Evolutionary conservation across 768 basidiomycete species (phyloP).

Genomic region (Tubosaeta brunneosetosa): DNA sequence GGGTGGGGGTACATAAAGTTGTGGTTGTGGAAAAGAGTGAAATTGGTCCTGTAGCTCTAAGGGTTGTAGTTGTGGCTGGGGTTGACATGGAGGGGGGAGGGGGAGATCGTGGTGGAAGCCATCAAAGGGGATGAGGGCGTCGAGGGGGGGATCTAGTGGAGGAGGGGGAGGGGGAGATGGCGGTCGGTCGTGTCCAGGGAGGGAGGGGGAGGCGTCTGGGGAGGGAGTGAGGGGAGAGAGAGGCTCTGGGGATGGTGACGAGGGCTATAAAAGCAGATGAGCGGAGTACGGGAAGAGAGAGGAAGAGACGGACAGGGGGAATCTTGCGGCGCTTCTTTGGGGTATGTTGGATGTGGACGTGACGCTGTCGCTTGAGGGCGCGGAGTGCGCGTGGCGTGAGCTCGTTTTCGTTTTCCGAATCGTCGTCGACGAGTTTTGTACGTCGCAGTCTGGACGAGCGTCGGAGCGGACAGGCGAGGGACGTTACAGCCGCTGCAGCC

Average conservation of each 20-base stretch:
- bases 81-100: background rate
- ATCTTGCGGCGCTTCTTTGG: slow-evolving; percentile 24
- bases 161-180: slow-evolving; percentile 1
- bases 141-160: slow-evolving; percentile 19
- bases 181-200: slow-evolving; percentile 2
- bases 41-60: slow-evolving; percentile 25
- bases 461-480: slow-evolving; percentile 27
- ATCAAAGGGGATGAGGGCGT: slow-evolving; percentile 28
- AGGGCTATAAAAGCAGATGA: background rate
- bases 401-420: slow-evolving; percentile 24
- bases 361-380: slow-evolving; percentile 31
- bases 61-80: slow-evolving; percentile 13
- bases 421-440: background rate
- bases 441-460: slow-evolving; percentile 23
- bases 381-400: slow-evolving; percentile 33
- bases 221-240: slow-evolving; percentile 14
- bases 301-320: background rate
- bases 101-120: slow-evolving; percentile 16
- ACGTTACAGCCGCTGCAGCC: slow-evolving; percentile 28
- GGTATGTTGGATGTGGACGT: slow-evolving; percentile 24
- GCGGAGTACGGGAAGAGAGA: background rate
- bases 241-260: background rate
- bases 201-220: slow-evolving; percentile 7
- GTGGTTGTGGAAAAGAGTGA: slow-evolving; percentile 21
- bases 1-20: slow-evolving; percentile 28